phyloP scores from a whole-genome alignment of 225 moss, liverwort and hornwort species.

The Physcomitrellopsis africana region DNA sequence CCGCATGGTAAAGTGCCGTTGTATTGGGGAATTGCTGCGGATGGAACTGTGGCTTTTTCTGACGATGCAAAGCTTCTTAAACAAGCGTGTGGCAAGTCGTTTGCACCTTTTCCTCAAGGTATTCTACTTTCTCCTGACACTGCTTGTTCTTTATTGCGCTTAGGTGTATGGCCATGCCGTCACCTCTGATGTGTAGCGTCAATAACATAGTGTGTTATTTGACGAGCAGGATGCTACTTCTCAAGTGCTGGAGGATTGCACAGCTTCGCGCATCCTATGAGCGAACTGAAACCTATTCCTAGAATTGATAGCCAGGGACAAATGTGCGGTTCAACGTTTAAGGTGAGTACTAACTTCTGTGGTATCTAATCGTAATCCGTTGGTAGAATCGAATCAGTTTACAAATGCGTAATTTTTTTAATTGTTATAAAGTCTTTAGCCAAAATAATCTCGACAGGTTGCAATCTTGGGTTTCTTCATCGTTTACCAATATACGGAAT shows the following conservation, averaged over 20 bases:
- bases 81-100: conserved; percentile 76
- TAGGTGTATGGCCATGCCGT: neutral
- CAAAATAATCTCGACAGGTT: too few species aligned
- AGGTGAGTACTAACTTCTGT: conserved; percentile 44
- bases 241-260: conserved; percentile 65
- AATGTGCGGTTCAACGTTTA: conserved; percentile 88
- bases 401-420: too few species aligned
- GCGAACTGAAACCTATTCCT: conserved; percentile 73
- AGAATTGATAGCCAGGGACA: conserved; percentile 87
- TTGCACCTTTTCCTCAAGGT: conserved; percentile 86
- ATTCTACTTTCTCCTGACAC: neutral
- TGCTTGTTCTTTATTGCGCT: neutral
- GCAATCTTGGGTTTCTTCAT: too few species aligned
- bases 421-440: too few species aligned
- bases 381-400: too few species aligned
- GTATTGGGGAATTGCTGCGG: conserved; percentile 80
- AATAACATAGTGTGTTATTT: neutral
- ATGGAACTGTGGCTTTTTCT: conserved; percentile 79
- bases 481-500: too few species aligned
- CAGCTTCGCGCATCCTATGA: conserved; percentile 74
- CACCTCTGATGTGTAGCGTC: neutral
- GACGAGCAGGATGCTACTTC: conserved; percentile 77
- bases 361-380: too few species aligned
- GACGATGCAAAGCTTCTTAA: conserved; percentile 70
- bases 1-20: conserved; percentile 71